Evolutionary conservation across 1,139 yeast genomes (phyloP).

Genomic region (Zhuliangozyma parablackwelliae): DNA sequence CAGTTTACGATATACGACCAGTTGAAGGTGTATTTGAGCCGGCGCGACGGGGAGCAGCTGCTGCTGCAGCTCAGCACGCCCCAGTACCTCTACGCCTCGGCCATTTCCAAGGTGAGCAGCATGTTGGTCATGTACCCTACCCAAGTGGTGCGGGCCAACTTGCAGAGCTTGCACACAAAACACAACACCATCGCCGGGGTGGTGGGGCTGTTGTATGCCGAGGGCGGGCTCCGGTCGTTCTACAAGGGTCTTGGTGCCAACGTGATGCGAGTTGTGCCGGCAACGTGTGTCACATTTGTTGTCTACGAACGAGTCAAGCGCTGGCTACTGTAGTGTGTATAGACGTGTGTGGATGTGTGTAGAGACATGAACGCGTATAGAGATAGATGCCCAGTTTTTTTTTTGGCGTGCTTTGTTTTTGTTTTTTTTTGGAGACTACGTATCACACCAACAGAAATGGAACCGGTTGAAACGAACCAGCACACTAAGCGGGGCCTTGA

Average conservation of each 20-base stretch:
- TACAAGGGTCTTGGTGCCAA: constrained; percentile 73
- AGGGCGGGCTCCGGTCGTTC: constrained; percentile 56
- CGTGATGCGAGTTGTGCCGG: constrained; percentile 62
- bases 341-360: too few relatives aligned
- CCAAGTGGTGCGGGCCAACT: constrained; percentile 74
- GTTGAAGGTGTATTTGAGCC: constrained; percentile 36
- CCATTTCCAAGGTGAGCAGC: constrained; percentile 65
- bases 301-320: constrained; percentile 52
- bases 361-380: too few relatives aligned
- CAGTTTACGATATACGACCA: constrained; percentile 86
- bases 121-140: constrained; percentile 75
- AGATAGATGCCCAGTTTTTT: too few relatives aligned
- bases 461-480: too few relatives aligned
- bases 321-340: constrained; percentile 3
- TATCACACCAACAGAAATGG: too few relatives aligned
- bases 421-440: too few relatives aligned
- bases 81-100: constrained; percentile 63
- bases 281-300: constrained; percentile 67
- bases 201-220: constrained; percentile 18
- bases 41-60: constrained; percentile 2
- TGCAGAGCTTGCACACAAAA: constrained; percentile 47
- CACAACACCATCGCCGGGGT: constrained; percentile 17
- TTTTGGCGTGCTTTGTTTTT: too few relatives aligned
- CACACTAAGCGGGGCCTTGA: too few relatives aligned
- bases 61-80: constrained; percentile 33